Evolutionary conservation across 805 yeast species (phyloP).

Genomic region (Scheffersomyces lignosus): DNA sequence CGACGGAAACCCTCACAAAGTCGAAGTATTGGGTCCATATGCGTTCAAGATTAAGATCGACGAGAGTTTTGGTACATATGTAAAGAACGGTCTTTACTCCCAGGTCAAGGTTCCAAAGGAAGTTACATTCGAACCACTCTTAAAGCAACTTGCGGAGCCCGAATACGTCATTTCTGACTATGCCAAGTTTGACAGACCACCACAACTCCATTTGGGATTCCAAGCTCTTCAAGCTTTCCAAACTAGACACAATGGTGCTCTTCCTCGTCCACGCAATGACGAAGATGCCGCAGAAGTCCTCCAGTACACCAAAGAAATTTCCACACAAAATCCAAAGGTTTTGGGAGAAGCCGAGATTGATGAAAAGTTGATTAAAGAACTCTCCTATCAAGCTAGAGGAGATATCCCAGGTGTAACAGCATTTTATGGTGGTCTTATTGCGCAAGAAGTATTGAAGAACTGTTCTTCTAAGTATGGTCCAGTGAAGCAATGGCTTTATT

Average conservation of each 20-base stretch:
- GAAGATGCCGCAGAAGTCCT: slow-evolving; percentile 73
- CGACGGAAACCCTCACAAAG: slow-evolving; percentile 69
- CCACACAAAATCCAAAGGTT: slow-evolving; percentile 54
- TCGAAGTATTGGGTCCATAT: slow-evolving; percentile 91
- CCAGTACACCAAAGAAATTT: slow-evolving; percentile 57
- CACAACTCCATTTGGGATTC: slow-evolving; percentile 88
- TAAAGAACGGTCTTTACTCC: slow-evolving; percentile 85
- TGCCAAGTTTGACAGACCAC: slow-evolving; percentile 92
- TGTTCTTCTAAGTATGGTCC: slow-evolving; percentile 96
- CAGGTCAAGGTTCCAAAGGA: slow-evolving; percentile 84
- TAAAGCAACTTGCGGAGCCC: slow-evolving; percentile 69
- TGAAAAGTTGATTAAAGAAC: slow-evolving; percentile 63
- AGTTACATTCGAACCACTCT: slow-evolving; percentile 61
- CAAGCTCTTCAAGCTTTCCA: slow-evolving; percentile 82
- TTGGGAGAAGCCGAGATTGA: slow-evolving; percentile 58
- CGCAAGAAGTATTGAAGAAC: slow-evolving; percentile 95
- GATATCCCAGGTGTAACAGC: slow-evolving; percentile 90
- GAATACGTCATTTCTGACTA: slow-evolving; percentile 81
- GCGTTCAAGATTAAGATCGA: slow-evolving; percentile 75
- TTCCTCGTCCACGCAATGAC: slow-evolving; percentile 76
- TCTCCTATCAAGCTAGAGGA: slow-evolving; percentile 86
- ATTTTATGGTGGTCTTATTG: slow-evolving; percentile 88
- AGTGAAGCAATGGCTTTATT: slow-evolving; percentile 85
- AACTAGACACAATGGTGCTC: slow-evolving; percentile 55
- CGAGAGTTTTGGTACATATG: slow-evolving; percentile 58